Percentiles rank a stretch among this genome's conserved stretches.
Conservation (phyloP, 257 asterid species). For the Solanum chiquidenum region DNA sequence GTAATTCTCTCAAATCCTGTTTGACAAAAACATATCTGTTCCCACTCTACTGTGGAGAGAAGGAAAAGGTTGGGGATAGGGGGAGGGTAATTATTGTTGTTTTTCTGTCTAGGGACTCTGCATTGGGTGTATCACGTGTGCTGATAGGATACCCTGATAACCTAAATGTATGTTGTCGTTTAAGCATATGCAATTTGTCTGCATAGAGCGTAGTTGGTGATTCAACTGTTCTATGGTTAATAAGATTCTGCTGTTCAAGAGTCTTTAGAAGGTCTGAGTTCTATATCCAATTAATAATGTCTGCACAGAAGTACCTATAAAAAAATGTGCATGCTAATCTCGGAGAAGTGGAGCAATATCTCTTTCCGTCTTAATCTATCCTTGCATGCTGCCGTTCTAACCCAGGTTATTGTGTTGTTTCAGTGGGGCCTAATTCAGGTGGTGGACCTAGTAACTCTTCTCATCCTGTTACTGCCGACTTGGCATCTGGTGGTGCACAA, state of each 20-base stretch:
- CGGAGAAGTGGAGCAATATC: neutral
- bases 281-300: neutral
- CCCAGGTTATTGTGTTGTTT: neutral
- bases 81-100: neutral
- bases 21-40: neutral
- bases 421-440: constrained; percentile 14
- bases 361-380: neutral
- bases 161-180: neutral
- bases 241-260: neutral
- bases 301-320: neutral
- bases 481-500: constrained; percentile 10
- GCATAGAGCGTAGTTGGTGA: neutral
- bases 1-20: constrained; percentile 16
- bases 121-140: neutral
- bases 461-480: constrained; percentile 12
- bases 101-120: neutral
- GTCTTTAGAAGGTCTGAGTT: neutral
- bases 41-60: neutral
- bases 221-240: neutral
- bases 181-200: neutral
- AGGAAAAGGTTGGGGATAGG: neutral
- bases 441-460: constrained; percentile 7
- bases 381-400: neutral
- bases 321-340: neutral
- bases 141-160: neutral